phyloP scores from a whole-genome alignment of 306 rosid genomes.

The Fragaria ananassa region DNA sequence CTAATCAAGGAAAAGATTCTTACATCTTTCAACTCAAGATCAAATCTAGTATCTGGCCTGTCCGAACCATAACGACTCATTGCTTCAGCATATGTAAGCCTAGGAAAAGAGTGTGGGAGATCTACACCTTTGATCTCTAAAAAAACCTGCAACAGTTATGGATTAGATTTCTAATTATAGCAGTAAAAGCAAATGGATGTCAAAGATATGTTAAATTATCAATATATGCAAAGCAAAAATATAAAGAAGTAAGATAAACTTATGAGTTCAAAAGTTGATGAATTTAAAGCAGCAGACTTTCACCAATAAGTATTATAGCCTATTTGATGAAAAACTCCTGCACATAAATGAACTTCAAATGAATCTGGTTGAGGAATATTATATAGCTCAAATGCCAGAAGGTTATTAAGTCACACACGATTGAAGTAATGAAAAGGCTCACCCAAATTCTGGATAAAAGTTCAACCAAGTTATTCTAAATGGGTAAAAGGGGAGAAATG shows the following conservation, averaged over 20 bases:
- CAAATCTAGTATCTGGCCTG: slow-evolving; percentile 83
- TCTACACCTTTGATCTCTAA: slow-evolving; percentile 73
- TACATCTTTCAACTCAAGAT: slow-evolving; percentile 90
- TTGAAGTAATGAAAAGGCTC: neutral
- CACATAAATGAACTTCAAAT: neutral
- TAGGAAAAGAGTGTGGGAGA: slow-evolving; percentile 85
- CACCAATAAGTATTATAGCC: neutral
- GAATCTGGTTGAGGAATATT: neutral
- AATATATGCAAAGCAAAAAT: slow-evolving; percentile 15
- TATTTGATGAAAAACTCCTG: neutral
- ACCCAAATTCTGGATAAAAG: neutral
- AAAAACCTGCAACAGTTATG: slow-evolving; percentile 66
- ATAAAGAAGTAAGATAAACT: neutral
- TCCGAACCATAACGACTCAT: slow-evolving; percentile 89
- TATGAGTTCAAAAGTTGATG: neutral
- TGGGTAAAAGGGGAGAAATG: neutral
- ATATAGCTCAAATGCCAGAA: neutral
- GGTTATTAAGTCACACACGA: neutral
- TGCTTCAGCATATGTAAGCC: slow-evolving; percentile 98
- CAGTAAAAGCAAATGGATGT: slow-evolving; percentile 6
- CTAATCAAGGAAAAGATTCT: slow-evolving; percentile 29
- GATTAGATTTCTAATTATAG: slow-evolving; percentile 16
- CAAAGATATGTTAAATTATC: neutral
- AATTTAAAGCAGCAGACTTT: neutral
- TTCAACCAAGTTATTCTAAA: neutral